Conservation (phyloP, 1,284 basidiomycete species). For the Apiotrichum montevideense region DNA sequence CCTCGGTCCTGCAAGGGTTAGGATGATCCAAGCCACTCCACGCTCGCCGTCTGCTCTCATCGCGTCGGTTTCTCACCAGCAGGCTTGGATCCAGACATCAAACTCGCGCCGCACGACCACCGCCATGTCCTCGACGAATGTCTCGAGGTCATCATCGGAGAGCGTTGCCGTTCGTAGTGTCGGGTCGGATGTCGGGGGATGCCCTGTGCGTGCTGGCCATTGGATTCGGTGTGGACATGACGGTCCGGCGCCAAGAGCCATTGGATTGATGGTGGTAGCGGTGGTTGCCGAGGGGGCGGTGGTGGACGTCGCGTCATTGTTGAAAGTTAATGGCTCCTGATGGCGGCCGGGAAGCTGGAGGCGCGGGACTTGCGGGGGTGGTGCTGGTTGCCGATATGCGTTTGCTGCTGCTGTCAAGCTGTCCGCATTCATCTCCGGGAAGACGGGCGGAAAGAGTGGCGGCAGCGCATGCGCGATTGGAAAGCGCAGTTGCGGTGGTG, state of each 20-base stretch:
- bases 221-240: slow-evolving; percentile 22
- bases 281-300: slow-evolving; percentile 1
- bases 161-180: slow-evolving; percentile 23
- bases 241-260: slow-evolving; percentile 1
- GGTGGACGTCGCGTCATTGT: slow-evolving; percentile 6
- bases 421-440: slow-evolving; percentile 13
- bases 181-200: slow-evolving; percentile 13
- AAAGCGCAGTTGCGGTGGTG: slow-evolving; percentile 14
- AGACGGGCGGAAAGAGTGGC: slow-evolving; percentile 10
- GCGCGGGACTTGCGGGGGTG: slow-evolving; percentile 37
- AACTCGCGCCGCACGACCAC: slow-evolving; percentile 42
- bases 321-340: slow-evolving; percentile 25
- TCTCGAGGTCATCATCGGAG: slow-evolving; percentile 38
- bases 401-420: slow-evolving; percentile 30
- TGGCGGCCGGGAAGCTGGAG: slow-evolving; percentile 35
- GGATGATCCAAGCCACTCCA: background rate
- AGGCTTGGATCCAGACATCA: slow-evolving; percentile 47
- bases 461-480: slow-evolving; percentile 10
- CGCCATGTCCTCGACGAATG: slow-evolving; percentile 40
- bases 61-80: slow-evolving; percentile 36
- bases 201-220: slow-evolving; percentile 33
- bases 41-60: too few species aligned
- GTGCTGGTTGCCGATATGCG: slow-evolving; percentile 39
- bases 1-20: slow-evolving; percentile 37
- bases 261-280: slow-evolving; percentile 1